These are phyloP conservation scores for Pseudozyma hubeiensis DNA, from an alignment of 1,284 basidiomycete genomes.

Conservation along the genomic window DNA sequence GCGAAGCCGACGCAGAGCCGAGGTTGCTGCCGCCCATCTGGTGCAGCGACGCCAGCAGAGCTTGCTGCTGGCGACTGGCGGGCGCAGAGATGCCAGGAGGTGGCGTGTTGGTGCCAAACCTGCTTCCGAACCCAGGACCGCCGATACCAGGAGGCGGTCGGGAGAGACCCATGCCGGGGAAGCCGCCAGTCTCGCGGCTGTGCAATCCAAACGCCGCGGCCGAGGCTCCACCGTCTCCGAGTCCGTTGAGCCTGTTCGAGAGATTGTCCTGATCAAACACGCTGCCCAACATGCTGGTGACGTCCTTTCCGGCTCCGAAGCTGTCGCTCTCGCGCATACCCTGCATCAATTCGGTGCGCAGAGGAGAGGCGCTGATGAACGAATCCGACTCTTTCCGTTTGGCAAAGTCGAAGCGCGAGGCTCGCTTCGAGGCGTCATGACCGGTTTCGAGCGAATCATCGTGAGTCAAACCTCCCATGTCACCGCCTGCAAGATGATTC, in stretches of 20 bases:
- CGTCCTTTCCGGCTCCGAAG: constrained; percentile 42
- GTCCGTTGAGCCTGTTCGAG: constrained; percentile 18
- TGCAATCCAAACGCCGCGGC: constrained; percentile 30
- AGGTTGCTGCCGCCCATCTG: constrained; percentile 32
- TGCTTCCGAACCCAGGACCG: constrained; percentile 35
- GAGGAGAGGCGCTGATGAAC: constrained; percentile 40
- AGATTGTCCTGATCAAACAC: constrained; percentile 52
- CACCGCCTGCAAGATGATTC: constrained; percentile 24
- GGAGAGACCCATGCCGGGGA: constrained; percentile 43
- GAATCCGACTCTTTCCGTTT: constrained; percentile 57
- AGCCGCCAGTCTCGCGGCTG: constrained; percentile 31
- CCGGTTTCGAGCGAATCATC: constrained; percentile 33
- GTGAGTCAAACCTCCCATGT: constrained; percentile 6
- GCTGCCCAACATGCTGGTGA: constrained; percentile 51
- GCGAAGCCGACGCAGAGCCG: constrained; percentile 14
- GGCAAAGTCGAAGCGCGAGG: constrained; percentile 62
- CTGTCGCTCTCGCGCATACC: constrained; percentile 21
- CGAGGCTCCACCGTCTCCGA: constrained; percentile 34
- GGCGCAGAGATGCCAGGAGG: constrained; percentile 44
- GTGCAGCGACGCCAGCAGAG: constrained; percentile 47
- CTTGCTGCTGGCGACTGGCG: constrained; percentile 51
- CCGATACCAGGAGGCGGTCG: constrained; percentile 43
- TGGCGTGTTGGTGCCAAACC: constrained; percentile 48
- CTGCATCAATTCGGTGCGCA: constrained; percentile 43
- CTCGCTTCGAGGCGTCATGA: constrained; percentile 41